Evolutionary conservation across 2,329 filamentous ascomycete genomes (phyloP).

Genomic region (Fusarium sp.): DNA sequence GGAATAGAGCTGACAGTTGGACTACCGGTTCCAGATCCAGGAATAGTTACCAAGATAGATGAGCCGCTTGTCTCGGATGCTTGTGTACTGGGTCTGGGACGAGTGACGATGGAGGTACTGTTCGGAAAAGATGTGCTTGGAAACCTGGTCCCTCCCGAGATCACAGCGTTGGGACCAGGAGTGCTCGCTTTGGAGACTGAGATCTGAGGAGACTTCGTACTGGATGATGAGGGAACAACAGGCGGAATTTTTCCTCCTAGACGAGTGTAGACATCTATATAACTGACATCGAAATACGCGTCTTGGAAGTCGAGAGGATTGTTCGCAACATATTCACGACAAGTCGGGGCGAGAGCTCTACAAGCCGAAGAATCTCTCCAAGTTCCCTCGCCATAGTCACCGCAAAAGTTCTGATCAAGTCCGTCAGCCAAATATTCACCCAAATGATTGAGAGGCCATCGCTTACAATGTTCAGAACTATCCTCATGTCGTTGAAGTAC

Average conservation of each 20-base stretch:
- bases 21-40: conserved; percentile 27
- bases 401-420: conserved; percentile 74
- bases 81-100: neutral
- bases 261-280: conserved; percentile 62
- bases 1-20: conserved; percentile 30
- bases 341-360: conserved; percentile 58
- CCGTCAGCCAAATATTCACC: neutral
- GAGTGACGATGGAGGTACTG: conserved; percentile 7
- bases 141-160: conserved; percentile 5
- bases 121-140: neutral
- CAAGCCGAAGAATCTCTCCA: conserved; percentile 60
- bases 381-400: conserved; percentile 73
- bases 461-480: conserved; percentile 77
- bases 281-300: conserved; percentile 67
- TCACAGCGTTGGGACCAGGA: neutral
- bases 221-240: conserved; percentile 11
- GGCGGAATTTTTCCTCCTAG: conserved; percentile 18
- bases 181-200: neutral
- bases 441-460: neutral
- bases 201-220: neutral
- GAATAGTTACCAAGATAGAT: conserved; percentile 49
- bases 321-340: conserved; percentile 61
- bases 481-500: conserved; percentile 76
- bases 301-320: conserved; percentile 60
- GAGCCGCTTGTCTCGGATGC: conserved; percentile 22